Conservation (phyloP, 306 rosid genomes). For the Arachis stenosperma region DNA sequence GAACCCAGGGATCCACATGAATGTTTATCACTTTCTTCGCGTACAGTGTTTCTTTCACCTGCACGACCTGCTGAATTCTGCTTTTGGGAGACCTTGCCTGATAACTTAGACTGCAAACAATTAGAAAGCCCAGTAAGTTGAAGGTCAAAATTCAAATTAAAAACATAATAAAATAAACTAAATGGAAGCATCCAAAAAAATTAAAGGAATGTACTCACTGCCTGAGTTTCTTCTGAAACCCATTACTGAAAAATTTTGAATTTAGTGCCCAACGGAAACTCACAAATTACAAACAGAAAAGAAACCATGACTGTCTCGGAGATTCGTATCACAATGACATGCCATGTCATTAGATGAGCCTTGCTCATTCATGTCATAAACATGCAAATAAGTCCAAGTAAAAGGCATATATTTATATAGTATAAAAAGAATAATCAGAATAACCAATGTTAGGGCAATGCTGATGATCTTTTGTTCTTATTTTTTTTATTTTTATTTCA, state of each 20-base stretch:
- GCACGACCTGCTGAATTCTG: conserved; percentile 43
- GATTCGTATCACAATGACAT: conserved; percentile 15
- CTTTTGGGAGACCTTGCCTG: conserved; percentile 54
- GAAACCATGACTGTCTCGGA: not conserved
- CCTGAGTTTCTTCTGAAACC: conserved; percentile 23
- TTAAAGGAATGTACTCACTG: conserved; percentile 13
- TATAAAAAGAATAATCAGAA: not conserved
- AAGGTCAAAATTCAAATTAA: conserved; percentile 24
- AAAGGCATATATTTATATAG: not conserved
- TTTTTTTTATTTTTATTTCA: too few species aligned
- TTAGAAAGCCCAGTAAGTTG: conserved; percentile 29
- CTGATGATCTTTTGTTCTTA: not conserved
- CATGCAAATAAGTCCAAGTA: not conserved
- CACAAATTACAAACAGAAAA: conserved; percentile 4
- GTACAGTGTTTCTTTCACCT: conserved; percentile 48
- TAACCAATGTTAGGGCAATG: conserved; percentile 18
- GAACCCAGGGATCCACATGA: conserved; percentile 52
- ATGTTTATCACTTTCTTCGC: conserved; percentile 45
- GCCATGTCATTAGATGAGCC: not conserved
- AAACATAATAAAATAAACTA: conserved; percentile 19
- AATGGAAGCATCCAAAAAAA: conserved; percentile 14
- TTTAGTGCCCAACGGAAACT: conserved; percentile 2
- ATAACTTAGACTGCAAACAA: conserved; percentile 53
- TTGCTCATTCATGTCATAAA: conserved; percentile 2
- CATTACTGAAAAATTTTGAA: not conserved